Evolutionary conservation across 495 filamentous ascomycete genomes (phyloP).

Genomic region (Lasiosphaeria miniovina): DNA sequence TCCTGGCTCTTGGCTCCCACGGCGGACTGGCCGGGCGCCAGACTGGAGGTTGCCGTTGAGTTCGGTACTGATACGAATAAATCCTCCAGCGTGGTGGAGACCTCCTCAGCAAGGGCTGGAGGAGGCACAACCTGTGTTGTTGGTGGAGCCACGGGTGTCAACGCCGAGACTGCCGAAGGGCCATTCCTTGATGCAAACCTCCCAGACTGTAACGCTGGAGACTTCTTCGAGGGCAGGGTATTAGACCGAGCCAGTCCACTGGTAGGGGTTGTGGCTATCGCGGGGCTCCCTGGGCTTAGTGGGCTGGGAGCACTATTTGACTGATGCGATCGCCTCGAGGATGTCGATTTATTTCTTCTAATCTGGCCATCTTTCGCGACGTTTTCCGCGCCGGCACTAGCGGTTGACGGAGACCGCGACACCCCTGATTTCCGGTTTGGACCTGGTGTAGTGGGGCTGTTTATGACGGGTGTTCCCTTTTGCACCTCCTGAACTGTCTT

Average conservation of each 20-base stretch:
- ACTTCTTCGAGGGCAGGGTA: constrained; percentile 90
- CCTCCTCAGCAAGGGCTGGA: constrained; percentile 28
- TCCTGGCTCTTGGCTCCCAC: constrained; percentile 48
- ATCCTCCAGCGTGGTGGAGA: constrained; percentile 24
- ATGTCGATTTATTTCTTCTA: constrained; percentile 76
- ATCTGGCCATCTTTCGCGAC: constrained; percentile 74
- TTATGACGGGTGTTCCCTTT: constrained; percentile 56
- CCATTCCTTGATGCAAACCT: constrained; percentile 42
- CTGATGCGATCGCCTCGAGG: constrained; percentile 65
- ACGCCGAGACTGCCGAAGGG: constrained; percentile 28
- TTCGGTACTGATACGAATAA: constrained; percentile 4
- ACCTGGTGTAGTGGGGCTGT: constrained; percentile 48
- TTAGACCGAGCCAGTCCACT: constrained; percentile 85
- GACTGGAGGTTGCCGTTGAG: constrained; percentile 17
- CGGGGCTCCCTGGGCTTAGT: constrained; percentile 69
- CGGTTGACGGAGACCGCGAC: constrained; percentile 75
- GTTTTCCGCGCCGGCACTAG: constrained; percentile 82
- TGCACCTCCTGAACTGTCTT: constrained; percentile 83
- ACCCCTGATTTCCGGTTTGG: constrained; percentile 50
- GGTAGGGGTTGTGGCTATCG: constrained; percentile 47
- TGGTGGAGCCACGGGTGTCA: constrained; percentile 27
- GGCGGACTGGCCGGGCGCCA: constrained; percentile 12
- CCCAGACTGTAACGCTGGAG: constrained; percentile 61
- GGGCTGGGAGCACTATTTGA: constrained; percentile 70
- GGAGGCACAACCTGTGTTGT: constrained; percentile 16